Conservation (phyloP, 176 grass and related monocot species). For the Aegilops tauschii region DNA sequence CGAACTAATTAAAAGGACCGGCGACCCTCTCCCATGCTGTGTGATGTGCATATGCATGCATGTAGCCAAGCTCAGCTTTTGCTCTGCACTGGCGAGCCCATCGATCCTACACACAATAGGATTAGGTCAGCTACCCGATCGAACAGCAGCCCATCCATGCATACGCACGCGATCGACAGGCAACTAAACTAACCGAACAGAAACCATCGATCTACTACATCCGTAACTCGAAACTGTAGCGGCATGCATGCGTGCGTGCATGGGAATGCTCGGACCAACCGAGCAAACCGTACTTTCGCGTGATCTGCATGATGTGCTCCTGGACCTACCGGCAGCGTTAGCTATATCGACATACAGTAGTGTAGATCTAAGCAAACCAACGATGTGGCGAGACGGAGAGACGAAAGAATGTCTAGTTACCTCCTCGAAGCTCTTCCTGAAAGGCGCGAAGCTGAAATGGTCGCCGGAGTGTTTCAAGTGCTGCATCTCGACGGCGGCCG, state of each 20-base stretch:
- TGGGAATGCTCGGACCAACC: slow-evolving; percentile 24
- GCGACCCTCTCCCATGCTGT: slow-evolving; percentile 28
- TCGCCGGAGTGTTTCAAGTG: slow-evolving; percentile 63
- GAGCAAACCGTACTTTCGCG: neutral
- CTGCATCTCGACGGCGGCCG: slow-evolving; percentile 57
- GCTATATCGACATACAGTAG: neutral
- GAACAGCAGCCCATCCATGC: slow-evolving; percentile 24
- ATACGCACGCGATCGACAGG: neutral
- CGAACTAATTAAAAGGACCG: slow-evolving; percentile 67
- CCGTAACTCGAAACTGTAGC: neutral
- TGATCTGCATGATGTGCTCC: slow-evolving; percentile 38
- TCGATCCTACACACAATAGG: slow-evolving; percentile 34
- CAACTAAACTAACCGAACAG: slow-evolving; percentile 53
- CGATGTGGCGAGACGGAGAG: neutral
- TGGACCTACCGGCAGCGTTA: slow-evolving; percentile 29
- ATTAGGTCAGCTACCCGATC: slow-evolving; percentile 55
- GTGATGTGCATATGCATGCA: slow-evolving; percentile 43
- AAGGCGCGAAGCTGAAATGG: slow-evolving; percentile 83
- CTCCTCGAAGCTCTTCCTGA: slow-evolving; percentile 91
- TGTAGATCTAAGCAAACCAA: slow-evolving; percentile 3
- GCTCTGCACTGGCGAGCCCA: slow-evolving; percentile 33
- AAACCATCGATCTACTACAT: slow-evolving; percentile 19
- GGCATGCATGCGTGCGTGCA: slow-evolving; percentile 12
- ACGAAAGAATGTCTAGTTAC: slow-evolving; percentile 35
- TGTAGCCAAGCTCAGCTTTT: slow-evolving; percentile 43